phyloP scores from a whole-genome alignment of 2,329 filamentous ascomycete genomes.

The Penicillium brasilianum region DNA sequence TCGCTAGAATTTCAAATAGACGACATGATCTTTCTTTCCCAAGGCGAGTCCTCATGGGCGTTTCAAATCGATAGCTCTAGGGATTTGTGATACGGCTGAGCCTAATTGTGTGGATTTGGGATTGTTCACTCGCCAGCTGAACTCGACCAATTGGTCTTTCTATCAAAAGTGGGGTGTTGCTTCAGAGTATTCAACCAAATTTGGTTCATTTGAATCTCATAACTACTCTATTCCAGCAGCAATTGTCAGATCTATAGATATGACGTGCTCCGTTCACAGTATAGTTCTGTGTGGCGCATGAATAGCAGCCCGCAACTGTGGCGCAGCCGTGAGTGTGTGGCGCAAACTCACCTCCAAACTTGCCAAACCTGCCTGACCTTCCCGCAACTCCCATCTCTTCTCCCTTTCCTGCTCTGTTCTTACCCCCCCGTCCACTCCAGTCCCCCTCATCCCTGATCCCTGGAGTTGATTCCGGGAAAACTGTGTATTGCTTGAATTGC shows the following conservation, averaged over 20 bases:
- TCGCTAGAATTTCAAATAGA: no score
- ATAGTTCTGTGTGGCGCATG: not conserved
- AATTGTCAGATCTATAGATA: not conserved
- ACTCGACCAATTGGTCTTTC: not conserved
- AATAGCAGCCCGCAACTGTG: conserved; percentile 16
- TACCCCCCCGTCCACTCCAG: conserved; percentile 24
- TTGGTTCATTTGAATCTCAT: not conserved
- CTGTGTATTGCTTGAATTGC: conserved; percentile 19
- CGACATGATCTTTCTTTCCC: no score
- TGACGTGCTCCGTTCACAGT: not conserved
- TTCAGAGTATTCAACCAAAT: no score
- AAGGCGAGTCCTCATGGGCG: no score
- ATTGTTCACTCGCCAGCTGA: no score
- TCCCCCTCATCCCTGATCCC: conserved; percentile 25
- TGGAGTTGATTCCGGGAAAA: conserved; percentile 27
- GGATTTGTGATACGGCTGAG: no score
- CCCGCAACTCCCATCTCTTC: conserved; percentile 33
- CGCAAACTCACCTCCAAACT: conserved; percentile 31
- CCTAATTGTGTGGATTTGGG: no score
- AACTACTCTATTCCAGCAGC: not conserved
- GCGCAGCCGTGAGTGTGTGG: conserved; percentile 30
- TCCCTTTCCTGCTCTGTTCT: conserved; percentile 27
- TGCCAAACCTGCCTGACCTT: conserved; percentile 25
- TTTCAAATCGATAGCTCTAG: no score
- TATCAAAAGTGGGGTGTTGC: not conserved